phyloP scores from a whole-genome alignment of 2,329 filamentous ascomycete genomes.

The Ophiostoma perfectum region DNA sequence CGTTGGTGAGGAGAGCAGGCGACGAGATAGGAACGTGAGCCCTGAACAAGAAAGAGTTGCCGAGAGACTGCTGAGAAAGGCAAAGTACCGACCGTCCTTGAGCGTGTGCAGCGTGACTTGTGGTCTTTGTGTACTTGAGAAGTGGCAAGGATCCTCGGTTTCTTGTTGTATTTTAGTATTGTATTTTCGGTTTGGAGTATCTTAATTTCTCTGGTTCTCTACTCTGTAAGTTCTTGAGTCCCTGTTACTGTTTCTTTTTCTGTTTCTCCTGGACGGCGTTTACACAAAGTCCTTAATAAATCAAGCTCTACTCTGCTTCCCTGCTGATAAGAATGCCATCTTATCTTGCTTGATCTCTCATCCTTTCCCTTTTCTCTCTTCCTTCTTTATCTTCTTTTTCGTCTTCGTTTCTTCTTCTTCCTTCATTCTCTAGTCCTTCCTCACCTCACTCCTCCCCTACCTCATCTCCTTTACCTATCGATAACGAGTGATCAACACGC shows the following conservation, averaged over 20 bases:
- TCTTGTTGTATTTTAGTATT: neutral
- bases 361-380: neutral
- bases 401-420: slow-evolving; percentile 5
- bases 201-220: neutral
- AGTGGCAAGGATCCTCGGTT: neutral
- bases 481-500: neutral
- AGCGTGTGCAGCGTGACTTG: neutral
- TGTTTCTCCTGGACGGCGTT: neutral
- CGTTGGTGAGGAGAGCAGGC: neutral
- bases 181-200: neutral
- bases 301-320: no score
- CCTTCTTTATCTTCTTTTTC: no score
- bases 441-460: neutral
- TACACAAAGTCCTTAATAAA: no score
- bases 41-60: slow-evolving; percentile 11
- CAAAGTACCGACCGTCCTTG: neutral
- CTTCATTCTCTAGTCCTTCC: neutral
- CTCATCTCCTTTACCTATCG: neutral
- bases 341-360: neutral
- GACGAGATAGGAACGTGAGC: slow-evolving; percentile 6
- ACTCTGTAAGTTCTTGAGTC: neutral
- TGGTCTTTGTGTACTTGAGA: neutral
- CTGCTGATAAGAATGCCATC: neutral
- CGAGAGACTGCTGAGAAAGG: neutral
- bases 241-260: neutral